Conservation (phyloP, 2,329 filamentous ascomycete genomes). For the Truncatella angustata region DNA sequence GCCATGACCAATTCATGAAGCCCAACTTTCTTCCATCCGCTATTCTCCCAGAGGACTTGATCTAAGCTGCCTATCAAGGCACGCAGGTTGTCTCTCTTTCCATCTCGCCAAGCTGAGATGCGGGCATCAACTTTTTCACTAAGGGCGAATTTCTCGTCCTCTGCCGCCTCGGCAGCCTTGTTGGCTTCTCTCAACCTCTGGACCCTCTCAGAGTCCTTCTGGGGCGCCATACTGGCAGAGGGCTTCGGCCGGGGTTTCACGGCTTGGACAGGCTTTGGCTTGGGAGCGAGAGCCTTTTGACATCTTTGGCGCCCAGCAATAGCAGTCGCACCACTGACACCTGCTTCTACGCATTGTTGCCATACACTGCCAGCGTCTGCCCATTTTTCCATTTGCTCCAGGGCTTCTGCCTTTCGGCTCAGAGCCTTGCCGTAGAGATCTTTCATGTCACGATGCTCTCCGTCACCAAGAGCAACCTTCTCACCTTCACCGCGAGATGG, state of each 20-base stretch:
- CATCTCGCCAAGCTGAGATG: slow-evolving; percentile 79
- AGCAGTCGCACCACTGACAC: slow-evolving; percentile 80
- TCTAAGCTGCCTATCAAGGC: slow-evolving; percentile 86
- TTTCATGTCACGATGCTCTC: slow-evolving; percentile 77
- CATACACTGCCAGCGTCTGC: slow-evolving; percentile 76
- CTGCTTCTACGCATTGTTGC: slow-evolving; percentile 78
- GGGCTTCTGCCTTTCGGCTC: slow-evolving; percentile 89
- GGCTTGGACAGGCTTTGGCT: slow-evolving; percentile 48
- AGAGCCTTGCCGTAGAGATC: slow-evolving; percentile 93
- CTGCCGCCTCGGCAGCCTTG: slow-evolving; percentile 77
- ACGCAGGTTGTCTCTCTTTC: slow-evolving; percentile 88
- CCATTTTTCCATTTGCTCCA: slow-evolving; percentile 97
- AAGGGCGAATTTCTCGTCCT: slow-evolving; percentile 90
- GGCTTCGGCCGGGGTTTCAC: slow-evolving; percentile 43
- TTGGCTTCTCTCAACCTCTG: slow-evolving; percentile 80
- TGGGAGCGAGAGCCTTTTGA: slow-evolving; percentile 78
- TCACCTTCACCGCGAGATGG: slow-evolving; percentile 76
- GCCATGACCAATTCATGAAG: slow-evolving; percentile 91
- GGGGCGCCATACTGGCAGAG: slow-evolving; percentile 39
- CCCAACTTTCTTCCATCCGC: slow-evolving; percentile 95
- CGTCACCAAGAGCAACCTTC: slow-evolving; percentile 66
- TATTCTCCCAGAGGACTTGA: slow-evolving; percentile 83
- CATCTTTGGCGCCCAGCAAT: slow-evolving; percentile 85
- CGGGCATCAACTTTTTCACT: slow-evolving; percentile 80
- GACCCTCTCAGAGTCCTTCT: slow-evolving; percentile 72